Conservation (phyloP, 1,139 yeast species). For the Yamadazyma triangularis region DNA sequence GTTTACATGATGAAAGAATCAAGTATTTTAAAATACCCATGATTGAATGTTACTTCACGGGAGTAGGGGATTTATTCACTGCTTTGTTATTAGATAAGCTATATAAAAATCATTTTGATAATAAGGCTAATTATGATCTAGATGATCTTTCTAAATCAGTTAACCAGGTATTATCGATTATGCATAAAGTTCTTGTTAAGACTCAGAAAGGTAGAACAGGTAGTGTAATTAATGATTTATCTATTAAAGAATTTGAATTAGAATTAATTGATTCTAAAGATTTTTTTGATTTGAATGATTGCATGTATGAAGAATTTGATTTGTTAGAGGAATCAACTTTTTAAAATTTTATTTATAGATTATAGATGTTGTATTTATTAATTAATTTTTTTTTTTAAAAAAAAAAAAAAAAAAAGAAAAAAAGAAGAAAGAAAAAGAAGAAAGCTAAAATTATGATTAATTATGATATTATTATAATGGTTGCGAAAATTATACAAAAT, state of each 20-base stretch:
- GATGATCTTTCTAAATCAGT: conserved; percentile 28
- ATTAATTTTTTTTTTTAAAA: background rate
- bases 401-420: no score
- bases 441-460: no score
- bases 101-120: conserved; percentile 20
- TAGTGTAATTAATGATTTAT: conserved; percentile 31
- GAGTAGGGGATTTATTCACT: conserved; percentile 89
- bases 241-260: conserved; percentile 41
- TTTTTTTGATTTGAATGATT: conserved; percentile 24
- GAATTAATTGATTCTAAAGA: conserved; percentile 33
- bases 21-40: conserved; percentile 44
- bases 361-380: background rate
- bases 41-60: conserved; percentile 75
- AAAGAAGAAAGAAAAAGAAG: no score
- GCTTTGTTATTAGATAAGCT: conserved; percentile 68
- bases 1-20: conserved; percentile 14
- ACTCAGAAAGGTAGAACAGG: conserved; percentile 20
- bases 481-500: no score
- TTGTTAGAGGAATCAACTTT: no score
- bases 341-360: no score
- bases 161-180: conserved; percentile 46
- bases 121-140: conserved; percentile 5
- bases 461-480: no score
- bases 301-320: conserved; percentile 9
- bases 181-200: conserved; percentile 41